phyloP scores from a whole-genome alignment of 345 rosid species.

The Eucalyptus camaldulensis region DNA sequence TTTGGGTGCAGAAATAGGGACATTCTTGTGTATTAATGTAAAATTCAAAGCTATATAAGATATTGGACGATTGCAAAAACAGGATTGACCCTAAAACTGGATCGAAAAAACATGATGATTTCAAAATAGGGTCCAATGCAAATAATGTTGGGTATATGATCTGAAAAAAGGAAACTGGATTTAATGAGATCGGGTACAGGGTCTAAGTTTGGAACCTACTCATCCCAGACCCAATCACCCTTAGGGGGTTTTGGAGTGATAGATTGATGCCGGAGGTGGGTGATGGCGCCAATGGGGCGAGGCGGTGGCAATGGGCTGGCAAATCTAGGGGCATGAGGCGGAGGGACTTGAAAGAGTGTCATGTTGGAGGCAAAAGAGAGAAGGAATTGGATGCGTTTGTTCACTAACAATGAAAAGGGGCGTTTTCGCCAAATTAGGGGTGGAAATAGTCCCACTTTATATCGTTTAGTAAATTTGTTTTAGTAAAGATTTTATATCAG shows the following conservation, averaged over 20 bases:
- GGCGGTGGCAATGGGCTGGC: background rate
- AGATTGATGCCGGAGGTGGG: background rate
- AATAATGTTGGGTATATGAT: too few relatives aligned
- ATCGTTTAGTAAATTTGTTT: background rate
- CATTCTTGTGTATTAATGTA: too few relatives aligned
- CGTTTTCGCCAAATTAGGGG: background rate
- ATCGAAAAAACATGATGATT: too few relatives aligned
- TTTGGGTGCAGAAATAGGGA: too few relatives aligned
- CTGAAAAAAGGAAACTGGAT: fast-evolving
- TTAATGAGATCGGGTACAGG: fast-evolving
- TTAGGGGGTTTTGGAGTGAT: background rate
- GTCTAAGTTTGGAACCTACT: fast-evolving
- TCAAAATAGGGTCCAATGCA: fast-evolving
- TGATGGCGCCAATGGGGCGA: background rate
- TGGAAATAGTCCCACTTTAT: background rate
- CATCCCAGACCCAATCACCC: fast-evolving
- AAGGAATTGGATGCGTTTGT: background rate
- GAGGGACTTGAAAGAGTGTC: background rate
- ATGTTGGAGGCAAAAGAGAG: background rate
- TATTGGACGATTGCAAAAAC: too few relatives aligned
- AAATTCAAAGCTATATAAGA: too few relatives aligned
- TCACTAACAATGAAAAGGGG: background rate
- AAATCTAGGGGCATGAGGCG: background rate
- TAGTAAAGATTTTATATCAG: background rate
- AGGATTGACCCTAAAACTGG: fast-evolving